Evolutionary conservation across 306 rosid genomes (phyloP), one percentile per base, ranked within the genome.

Genomic region (Cicer pinnatifidum): DNA sequence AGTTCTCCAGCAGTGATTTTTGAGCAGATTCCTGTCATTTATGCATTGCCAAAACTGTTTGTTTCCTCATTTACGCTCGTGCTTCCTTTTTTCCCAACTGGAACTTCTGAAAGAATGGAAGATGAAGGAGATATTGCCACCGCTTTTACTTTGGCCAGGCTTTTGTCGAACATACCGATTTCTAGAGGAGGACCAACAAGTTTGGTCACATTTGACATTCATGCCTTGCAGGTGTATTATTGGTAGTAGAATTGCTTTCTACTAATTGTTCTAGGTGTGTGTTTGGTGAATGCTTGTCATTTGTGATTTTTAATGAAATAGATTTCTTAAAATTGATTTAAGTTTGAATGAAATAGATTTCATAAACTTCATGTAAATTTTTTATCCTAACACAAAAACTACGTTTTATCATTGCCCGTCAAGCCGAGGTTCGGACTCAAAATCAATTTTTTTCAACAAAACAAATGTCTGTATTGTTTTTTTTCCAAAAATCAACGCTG

Each of bases 71-170:
- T 94, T 78, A 84, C 97, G 23, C 92, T 94, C 44, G 99, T 94
- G 74, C 97, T 91, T 77, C 99, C 99, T 0, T 94, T 94, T 75
- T 94, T 94, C 71, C 97, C 99, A 2, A 94, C 99, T 0, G 97
- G 99, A 59, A 91, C 99, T 48, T 90, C 91, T 1, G 97, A 94
- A 72, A 90, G 99, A 3, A 94, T 94, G 99, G 99, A 94, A 85
- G 99, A 94, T 48, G 99, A 94, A 86, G 99, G 99, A 64, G 99
- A 94, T 85, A 85, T 94, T 11, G 99, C 99, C 58, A 94, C 99
- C 0, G 99, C 99, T 71, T 88, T 94, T 76, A 94, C 99, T 52
- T 82, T 94, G 75, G 99, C 99, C 52, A 89, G 99, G 85, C 85
- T 93, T 56, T 80, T 94, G 84, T 94, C 97, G 0, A 86, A 91